Evolutionary conservation across 805 yeast species (phyloP).

Genomic region (Grigorovia jiainica): DNA sequence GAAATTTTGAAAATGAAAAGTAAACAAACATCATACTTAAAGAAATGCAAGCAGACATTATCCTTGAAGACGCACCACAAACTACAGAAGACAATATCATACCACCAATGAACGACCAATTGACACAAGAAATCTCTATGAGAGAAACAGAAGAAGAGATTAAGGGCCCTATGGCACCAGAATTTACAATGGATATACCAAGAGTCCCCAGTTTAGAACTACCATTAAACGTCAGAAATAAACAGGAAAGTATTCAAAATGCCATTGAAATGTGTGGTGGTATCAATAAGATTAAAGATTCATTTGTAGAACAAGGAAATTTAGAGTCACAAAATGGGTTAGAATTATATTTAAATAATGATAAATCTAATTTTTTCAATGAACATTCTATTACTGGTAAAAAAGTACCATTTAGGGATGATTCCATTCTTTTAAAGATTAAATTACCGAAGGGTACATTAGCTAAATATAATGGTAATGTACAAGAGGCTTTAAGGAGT

Average conservation of each 20-base stretch:
- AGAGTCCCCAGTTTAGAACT: conserved; percentile 67
- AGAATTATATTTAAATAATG: conserved; percentile 29
- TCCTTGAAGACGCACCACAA: no score
- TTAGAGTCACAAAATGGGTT: conserved; percentile 20
- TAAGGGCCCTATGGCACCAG: conserved; percentile 34
- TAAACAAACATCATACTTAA: no score
- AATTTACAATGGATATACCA: conserved; percentile 61
- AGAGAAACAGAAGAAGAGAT: background rate
- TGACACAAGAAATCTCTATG: background rate
- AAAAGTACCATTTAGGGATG: conserved; percentile 35
- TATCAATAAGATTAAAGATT: conserved; percentile 26
- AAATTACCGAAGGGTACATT: conserved; percentile 49
- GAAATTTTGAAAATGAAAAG: no score
- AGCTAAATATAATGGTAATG: conserved; percentile 32
- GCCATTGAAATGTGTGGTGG: conserved; percentile 73
- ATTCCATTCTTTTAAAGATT: conserved; percentile 50
- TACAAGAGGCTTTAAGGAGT: conserved; percentile 35
- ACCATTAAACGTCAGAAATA: conserved; percentile 52
- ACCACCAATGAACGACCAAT: background rate
- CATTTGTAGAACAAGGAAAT: conserved; percentile 24
- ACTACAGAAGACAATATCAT: no score
- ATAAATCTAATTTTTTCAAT: conserved; percentile 27
- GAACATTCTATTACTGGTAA: conserved; percentile 59
- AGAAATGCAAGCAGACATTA: no score
- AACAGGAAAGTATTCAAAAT: conserved; percentile 38